Base-by-base conservation (phyloP, 2,329 filamentous ascomycete genomes). In the Aspergillus calidoustus region DNA sequence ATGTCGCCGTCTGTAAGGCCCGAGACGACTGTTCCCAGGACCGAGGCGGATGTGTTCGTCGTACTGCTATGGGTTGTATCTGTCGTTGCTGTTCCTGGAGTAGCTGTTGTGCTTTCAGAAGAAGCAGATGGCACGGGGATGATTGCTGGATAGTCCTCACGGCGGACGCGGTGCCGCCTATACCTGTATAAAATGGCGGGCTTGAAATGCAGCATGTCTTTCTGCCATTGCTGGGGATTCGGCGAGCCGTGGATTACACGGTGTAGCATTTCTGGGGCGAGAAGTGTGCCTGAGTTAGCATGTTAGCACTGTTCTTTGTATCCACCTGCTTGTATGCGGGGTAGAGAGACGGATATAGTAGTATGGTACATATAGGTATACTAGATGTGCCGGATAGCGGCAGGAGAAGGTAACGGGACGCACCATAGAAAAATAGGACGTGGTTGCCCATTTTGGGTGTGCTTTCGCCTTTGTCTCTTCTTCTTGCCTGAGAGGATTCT, bases 191-290 rank as follows among this genome's bases (percentile, higher is more conserved):
- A 84, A n/a, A 96, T 79, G 15, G 93, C 93, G 0, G 92, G 91
- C 0, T 83, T 83, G 74, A 92, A 85, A 64, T 86, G 86, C 41
- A 94, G 80, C 51, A 86, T 77, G 13, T 76, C 74, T 61, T 78
- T 80, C 72, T 84, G 83, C 65, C 79, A 83, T 75, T 75, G 82
- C 71, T 75, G 84, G 41, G 71, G 86, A 71, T 64, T 83, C 17
- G 79, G 75, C 8, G 79, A 78, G 67, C 88, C 86, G 78, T 93
- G 91, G 76, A 91, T 91, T 48, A 97, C 93, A 38, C 90, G 90
- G 79, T 91, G 90, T 69, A 98, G 92, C 70, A 98, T 89, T 71
- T 90, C 87, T 0, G 90, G 87, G n/a, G 89, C 91, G 93, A 97
- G 97, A 72, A 89, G 77, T 28, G 86, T 88, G 66, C 83, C 79